A percentile compares a stretch with the other conserved stretches of the same genome.
Evolutionary conservation across 148 eudicot genomes (phyloP).

Genomic region (Mesembryanthemum crystallinum): DNA sequence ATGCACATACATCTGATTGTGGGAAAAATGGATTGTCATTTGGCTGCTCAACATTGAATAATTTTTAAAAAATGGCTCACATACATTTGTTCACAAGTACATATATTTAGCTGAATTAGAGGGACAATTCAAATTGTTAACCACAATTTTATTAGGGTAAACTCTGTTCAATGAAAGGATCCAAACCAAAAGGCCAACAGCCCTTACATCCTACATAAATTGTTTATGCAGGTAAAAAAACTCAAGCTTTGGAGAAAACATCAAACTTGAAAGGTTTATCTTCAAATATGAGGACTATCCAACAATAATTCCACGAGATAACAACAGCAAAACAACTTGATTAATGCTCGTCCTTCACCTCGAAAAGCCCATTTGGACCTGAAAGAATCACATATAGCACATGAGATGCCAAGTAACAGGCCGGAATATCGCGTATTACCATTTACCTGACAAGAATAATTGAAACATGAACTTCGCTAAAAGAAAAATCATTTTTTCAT

Average conservation of each 20-base stretch:
- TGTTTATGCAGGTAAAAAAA: constrained; percentile 7
- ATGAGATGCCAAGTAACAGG: not conserved
- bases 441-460: not conserved
- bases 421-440: not conserved
- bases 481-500: not conserved
- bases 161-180: constrained; percentile 2
- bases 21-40: not conserved
- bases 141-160: constrained; percentile 18
- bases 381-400: constrained; percentile 19
- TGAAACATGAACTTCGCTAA: not conserved
- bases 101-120: not conserved
- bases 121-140: not conserved
- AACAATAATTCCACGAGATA: constrained; percentile 6
- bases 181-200: constrained; percentile 12
- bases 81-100: not conserved
- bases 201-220: constrained; percentile 3
- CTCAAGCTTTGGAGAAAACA: not conserved
- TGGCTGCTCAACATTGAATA: not conserved
- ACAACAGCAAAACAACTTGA: constrained; percentile 9
- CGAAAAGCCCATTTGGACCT: constrained; percentile 86
- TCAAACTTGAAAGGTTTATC: constrained; percentile 1
- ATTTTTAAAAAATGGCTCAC: not conserved
- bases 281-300: constrained; percentile 1
- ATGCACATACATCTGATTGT: no score
- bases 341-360: constrained; percentile 45